Conservation (phyloP, 169 alveolate species). For the Theileria annulata region DNA sequence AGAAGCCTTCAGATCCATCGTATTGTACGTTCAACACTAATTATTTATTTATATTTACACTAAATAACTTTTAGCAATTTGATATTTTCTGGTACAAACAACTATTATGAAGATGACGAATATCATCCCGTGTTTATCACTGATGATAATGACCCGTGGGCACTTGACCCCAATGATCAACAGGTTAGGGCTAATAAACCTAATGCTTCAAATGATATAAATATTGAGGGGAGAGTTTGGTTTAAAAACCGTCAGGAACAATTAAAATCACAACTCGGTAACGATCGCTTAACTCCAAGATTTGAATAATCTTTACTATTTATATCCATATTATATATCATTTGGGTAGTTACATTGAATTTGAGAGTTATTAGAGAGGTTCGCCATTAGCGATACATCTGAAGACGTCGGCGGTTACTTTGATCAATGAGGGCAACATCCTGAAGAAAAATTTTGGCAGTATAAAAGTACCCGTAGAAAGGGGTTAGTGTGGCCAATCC, state of each 20-base stretch:
- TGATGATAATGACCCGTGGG: constrained; percentile 19
- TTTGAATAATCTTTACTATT: constrained; percentile 13
- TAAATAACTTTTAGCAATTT: constrained; percentile 15
- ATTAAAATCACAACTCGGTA: neutral
- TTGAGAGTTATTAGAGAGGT: neutral
- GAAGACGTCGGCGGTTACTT: constrained; percentile 4
- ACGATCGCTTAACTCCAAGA: constrained; percentile 39
- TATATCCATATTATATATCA: neutral
- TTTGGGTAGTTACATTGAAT: neutral
- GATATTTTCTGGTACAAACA: neutral
- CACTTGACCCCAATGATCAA: neutral
- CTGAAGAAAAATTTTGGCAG: neutral
- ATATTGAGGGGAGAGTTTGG: constrained; percentile 63
- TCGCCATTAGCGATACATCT: neutral
- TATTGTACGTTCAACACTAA: constrained; percentile 28
- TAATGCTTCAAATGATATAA: constrained; percentile 14
- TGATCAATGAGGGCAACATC: constrained; percentile 12
- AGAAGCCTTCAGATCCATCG: constrained; percentile 48
- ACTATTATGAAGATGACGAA: neutral
- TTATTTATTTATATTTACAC: neutral
- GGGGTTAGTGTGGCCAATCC: neutral
- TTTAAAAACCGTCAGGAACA: constrained; percentile 27
- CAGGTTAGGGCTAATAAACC: neutral
- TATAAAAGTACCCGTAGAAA: constrained; percentile 1
- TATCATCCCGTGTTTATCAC: neutral